These are phyloP conservation scores for Colletotrichum filicis DNA, from an alignment of 2,329 filamentous ascomycete genomes.

Conservation along the genomic window DNA sequence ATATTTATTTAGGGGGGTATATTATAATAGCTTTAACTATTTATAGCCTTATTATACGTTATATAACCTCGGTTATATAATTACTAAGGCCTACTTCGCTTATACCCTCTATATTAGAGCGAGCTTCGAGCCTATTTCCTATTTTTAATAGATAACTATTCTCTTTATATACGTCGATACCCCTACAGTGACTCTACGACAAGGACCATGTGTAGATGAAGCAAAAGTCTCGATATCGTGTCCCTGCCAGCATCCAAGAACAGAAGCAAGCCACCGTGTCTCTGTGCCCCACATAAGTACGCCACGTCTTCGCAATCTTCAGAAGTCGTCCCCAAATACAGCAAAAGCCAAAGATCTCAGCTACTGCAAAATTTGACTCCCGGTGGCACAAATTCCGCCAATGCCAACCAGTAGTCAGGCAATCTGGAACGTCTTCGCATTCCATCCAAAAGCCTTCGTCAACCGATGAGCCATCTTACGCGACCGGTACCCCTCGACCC, in stretches of 20 bases:
- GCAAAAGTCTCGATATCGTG: neutral
- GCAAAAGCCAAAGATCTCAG: neutral
- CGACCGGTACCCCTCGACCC: conserved; percentile 47
- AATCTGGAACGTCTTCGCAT: conserved; percentile 43
- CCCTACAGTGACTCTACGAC: too few relatives aligned
- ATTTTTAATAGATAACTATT: too few relatives aligned
- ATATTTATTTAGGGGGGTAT: too few relatives aligned
- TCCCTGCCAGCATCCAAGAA: neutral
- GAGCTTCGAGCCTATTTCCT: too few relatives aligned
- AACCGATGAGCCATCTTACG: conserved; percentile 44
- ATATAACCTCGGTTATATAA: too few relatives aligned
- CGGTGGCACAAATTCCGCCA: neutral
- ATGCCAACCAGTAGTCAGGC: neutral
- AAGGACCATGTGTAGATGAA: neutral
- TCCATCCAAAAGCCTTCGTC: conserved; percentile 50
- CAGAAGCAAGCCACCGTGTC: neutral
- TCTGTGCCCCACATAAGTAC: neutral
- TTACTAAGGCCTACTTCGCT: too few relatives aligned
- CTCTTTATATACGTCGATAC: too few relatives aligned
- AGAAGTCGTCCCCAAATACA: neutral
- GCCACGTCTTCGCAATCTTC: neutral
- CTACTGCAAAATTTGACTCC: neutral
- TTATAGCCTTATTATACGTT: too few relatives aligned
- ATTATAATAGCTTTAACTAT: too few relatives aligned
- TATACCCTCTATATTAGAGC: too few relatives aligned